Percentiles rank a stretch among this genome's conserved stretches.
Evolutionary conservation across 495 filamentous ascomycete genomes (phyloP).

Genomic region (Podospora pseudocomata): DNA sequence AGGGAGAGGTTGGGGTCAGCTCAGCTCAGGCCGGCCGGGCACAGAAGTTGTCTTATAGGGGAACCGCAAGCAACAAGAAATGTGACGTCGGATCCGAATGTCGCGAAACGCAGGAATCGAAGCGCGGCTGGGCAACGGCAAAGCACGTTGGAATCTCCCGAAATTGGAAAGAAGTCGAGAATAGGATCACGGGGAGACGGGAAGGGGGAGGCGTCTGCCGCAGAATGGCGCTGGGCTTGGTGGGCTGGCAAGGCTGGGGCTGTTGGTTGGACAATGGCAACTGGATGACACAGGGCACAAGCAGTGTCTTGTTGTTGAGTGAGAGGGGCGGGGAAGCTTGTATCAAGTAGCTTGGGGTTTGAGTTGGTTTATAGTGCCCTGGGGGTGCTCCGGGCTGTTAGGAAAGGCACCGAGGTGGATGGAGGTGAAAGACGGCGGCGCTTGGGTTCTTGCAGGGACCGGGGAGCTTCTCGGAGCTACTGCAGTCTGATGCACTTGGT

Average conservation of each 20-base stretch:
- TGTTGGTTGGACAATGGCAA: not conserved
- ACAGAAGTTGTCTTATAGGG: constrained; percentile 15
- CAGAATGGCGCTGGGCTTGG: constrained; percentile 13
- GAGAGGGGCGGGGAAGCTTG: not conserved
- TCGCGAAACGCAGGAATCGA: constrained; percentile 7
- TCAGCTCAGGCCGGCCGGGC: constrained; percentile 8
- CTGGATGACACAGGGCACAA: no score
- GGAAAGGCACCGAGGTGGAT: no score
- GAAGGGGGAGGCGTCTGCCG: constrained; percentile 30
- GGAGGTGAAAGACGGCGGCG: not conserved
- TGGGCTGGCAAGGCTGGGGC: not conserved
- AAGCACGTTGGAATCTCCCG: constrained; percentile 16
- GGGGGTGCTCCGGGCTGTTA: no score
- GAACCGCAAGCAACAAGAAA: constrained; percentile 13
- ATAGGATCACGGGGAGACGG: constrained; percentile 15
- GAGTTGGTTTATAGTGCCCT: not conserved
- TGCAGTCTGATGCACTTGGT: not conserved
- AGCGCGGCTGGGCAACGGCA: constrained; percentile 15
- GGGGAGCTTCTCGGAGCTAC: not conserved
- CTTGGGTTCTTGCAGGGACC: constrained; percentile 1
- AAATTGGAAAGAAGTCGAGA: constrained; percentile 13
- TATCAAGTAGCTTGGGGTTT: not conserved
- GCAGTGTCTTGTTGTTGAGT: no score
- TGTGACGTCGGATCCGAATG: constrained; percentile 20
- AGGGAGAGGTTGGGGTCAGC: constrained; percentile 11